These are phyloP conservation scores for Sordaria brevicollis DNA, from an alignment of 495 filamentous ascomycete species.

Conservation along the genomic window DNA sequence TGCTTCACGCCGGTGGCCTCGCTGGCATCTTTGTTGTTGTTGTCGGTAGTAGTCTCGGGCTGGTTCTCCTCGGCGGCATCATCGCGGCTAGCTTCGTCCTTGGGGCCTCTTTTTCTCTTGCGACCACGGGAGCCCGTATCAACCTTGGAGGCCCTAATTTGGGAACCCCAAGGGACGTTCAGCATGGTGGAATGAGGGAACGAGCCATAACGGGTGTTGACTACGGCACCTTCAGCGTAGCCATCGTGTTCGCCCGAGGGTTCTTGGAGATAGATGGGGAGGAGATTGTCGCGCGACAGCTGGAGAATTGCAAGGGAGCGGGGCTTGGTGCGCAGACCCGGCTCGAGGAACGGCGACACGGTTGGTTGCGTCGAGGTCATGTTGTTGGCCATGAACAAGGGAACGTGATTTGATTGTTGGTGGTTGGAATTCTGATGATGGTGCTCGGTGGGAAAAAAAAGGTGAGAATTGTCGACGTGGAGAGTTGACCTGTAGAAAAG, in stretches of 20 bases:
- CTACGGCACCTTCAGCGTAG: slow-evolving; percentile 71
- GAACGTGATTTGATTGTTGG: neutral
- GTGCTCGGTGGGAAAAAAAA: too few relatives aligned
- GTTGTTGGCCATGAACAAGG: neutral
- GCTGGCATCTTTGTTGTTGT: slow-evolving; percentile 7
- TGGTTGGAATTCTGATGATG: neutral
- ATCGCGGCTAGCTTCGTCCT: slow-evolving; percentile 35
- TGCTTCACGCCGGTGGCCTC: slow-evolving; percentile 25
- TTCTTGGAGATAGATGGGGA: slow-evolving; percentile 60
- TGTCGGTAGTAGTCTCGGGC: slow-evolving; percentile 15
- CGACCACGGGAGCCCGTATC: slow-evolving; percentile 75
- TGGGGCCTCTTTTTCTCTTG: slow-evolving; percentile 44
- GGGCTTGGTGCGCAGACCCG: slow-evolving; percentile 42
- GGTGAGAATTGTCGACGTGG: neutral
- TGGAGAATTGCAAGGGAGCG: slow-evolving; percentile 66
- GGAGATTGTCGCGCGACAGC: slow-evolving; percentile 69
- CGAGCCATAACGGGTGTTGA: slow-evolving; percentile 89
- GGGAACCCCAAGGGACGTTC: slow-evolving; percentile 76
- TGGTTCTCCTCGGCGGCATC: slow-evolving; percentile 15
- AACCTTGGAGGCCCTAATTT: slow-evolving; percentile 79
- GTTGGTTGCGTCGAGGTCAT: slow-evolving; percentile 6
- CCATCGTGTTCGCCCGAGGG: slow-evolving; percentile 52
- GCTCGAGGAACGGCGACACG: slow-evolving; percentile 62
- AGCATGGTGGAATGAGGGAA: slow-evolving; percentile 87
- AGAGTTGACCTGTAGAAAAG: neutral